Conservation (phyloP, 2,329 filamentous ascomycete species). For the Gyromitra esculenta region DNA sequence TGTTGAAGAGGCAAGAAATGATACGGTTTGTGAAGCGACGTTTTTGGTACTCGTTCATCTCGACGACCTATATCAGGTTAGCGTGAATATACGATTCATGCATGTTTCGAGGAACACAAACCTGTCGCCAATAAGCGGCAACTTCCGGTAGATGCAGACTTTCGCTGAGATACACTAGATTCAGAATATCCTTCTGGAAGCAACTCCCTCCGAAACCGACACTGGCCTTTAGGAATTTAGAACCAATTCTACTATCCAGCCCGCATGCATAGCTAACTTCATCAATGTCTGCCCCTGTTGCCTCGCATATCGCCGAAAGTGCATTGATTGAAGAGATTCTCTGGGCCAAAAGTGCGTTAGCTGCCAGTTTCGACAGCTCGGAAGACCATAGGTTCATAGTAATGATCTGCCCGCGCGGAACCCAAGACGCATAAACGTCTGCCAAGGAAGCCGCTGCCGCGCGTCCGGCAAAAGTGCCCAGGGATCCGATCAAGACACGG, state of each 20-base stretch:
- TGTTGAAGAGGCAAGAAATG: constrained; percentile 74
- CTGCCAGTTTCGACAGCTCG: constrained; percentile 79
- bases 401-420: constrained; percentile 73
- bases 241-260: constrained; percentile 75
- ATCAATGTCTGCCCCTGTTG: constrained; percentile 77
- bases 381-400: constrained; percentile 80
- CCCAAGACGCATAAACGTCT: constrained; percentile 76
- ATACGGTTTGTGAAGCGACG: constrained; percentile 74
- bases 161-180: constrained; percentile 77
- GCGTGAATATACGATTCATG: not conserved
- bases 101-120: constrained; percentile 28
- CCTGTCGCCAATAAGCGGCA: constrained; percentile 76
- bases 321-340: constrained; percentile 83
- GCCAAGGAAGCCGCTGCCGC: constrained; percentile 72
- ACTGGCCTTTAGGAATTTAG: constrained; percentile 76
- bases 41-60: constrained; percentile 80
- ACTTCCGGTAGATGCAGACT: constrained; percentile 75
- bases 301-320: constrained; percentile 81
- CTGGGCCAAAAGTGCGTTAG: constrained; percentile 83
- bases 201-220: constrained; percentile 83
- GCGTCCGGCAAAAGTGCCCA: constrained; percentile 69
- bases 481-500: constrained; percentile 78
- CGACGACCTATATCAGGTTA: constrained; percentile 66
- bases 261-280: constrained; percentile 76
- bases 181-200: constrained; percentile 82